Conservation (phyloP, 2,329 filamentous ascomycete species). For the Pseudogymnoascus sp. region DNA sequence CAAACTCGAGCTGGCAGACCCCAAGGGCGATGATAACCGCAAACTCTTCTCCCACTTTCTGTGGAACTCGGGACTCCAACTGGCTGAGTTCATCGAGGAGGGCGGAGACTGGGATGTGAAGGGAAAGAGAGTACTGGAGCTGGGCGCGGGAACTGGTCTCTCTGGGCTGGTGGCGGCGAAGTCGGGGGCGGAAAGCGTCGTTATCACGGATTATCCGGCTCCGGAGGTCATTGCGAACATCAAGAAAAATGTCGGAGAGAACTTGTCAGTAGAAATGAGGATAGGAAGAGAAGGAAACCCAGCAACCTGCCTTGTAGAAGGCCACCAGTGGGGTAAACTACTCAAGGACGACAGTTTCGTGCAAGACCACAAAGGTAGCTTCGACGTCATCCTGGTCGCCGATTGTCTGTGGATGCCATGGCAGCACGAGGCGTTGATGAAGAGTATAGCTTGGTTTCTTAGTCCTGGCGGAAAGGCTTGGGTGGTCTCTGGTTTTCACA, state of each 20-base stretch:
- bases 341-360: slow-evolving; percentile 13
- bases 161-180: slow-evolving; percentile 42
- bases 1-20: slow-evolving; percentile 31
- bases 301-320: slow-evolving; percentile 38
- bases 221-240: slow-evolving; percentile 51
- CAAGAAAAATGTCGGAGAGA: slow-evolving; percentile 46
- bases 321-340: slow-evolving; percentile 57
- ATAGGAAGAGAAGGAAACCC: slow-evolving; percentile 15
- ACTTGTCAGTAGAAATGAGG: slow-evolving; percentile 29
- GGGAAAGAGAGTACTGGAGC: slow-evolving; percentile 48
- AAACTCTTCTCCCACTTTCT: slow-evolving; percentile 62
- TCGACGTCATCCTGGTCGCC: slow-evolving; percentile 57
- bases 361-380: slow-evolving; percentile 32
- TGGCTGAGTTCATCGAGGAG: slow-evolving; percentile 47
- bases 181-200: slow-evolving; percentile 41
- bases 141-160: slow-evolving; percentile 57
- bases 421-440: slow-evolving; percentile 59
- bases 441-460: slow-evolving; percentile 56
- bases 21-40: slow-evolving; percentile 43
- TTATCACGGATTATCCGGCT: slow-evolving; percentile 62
- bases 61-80: slow-evolving; percentile 57
- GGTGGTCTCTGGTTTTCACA: slow-evolving; percentile 66
- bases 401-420: slow-evolving; percentile 71
- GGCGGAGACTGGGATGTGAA: slow-evolving; percentile 38
- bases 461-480: slow-evolving; percentile 44